phyloP scores from a whole-genome alignment of 192 early-diverging fungal genomes.

The Entomortierella chlamydospora region DNA sequence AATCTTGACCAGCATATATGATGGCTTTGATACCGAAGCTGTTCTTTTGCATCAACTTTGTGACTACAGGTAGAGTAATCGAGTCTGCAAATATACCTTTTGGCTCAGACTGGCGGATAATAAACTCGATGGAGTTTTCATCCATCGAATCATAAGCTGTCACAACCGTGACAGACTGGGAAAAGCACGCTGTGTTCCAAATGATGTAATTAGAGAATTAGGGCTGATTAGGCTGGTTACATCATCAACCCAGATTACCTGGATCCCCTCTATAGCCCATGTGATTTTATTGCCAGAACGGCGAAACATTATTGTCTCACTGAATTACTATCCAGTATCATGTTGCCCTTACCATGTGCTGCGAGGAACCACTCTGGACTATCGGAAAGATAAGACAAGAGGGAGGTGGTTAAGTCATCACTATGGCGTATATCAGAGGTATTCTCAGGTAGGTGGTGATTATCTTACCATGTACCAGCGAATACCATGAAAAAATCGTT shows the following conservation, averaged over 20 bases:
- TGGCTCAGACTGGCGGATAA: conserved; percentile 58
- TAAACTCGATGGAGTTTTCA: conserved; percentile 71
- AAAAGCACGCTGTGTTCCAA: conserved; percentile 63
- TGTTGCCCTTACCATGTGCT: conserved; percentile 52
- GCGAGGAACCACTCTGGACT: conserved; percentile 53
- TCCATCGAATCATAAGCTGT: conserved; percentile 92
- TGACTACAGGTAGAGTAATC: conserved; percentile 31
- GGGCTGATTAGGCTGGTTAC: neutral
- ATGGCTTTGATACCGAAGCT: conserved; percentile 61
- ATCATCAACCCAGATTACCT: too few relatives aligned
- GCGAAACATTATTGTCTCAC: too few relatives aligned
- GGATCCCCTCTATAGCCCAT: too few relatives aligned
- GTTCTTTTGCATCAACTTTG: conserved; percentile 45
- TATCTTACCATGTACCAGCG: conserved; percentile 58
- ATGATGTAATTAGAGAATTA: neutral
- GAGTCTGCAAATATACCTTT: conserved; percentile 48
- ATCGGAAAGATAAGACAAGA: neutral
- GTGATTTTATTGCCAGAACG: too few relatives aligned
- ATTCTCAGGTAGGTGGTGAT: too few relatives aligned
- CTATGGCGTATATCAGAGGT: too few relatives aligned
- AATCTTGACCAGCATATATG: conserved; percentile 70
- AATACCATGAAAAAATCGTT: conserved; percentile 63
- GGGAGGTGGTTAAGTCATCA: neutral
- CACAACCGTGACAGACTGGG: conserved; percentile 81
- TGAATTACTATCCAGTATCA: too few relatives aligned